Evolutionary conservation across 2,329 filamentous ascomycete species (phyloP).

Genomic region (Cordyceps farinosa): DNA sequence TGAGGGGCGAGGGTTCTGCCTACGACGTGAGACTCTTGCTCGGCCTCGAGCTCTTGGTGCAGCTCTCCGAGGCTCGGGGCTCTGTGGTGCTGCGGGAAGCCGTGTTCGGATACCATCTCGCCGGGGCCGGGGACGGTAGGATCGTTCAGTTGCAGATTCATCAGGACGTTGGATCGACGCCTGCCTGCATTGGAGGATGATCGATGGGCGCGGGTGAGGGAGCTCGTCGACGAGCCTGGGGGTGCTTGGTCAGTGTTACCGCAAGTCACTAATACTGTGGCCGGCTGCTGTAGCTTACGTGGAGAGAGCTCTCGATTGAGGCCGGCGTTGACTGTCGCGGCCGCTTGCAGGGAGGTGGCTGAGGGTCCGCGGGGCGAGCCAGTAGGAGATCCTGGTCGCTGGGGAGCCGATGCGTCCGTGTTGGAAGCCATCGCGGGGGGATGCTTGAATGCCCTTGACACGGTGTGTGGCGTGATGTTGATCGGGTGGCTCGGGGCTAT

Average conservation of each 20-base stretch:
- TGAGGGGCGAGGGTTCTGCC: conserved; percentile 26
- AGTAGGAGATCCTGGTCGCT: conserved; percentile 49
- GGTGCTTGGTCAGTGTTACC: not conserved
- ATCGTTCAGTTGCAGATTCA: conserved; percentile 73
- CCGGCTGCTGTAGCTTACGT: conserved; percentile 39
- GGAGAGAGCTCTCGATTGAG: conserved; percentile 62
- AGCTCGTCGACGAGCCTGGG: conserved; percentile 51
- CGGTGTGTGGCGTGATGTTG: not conserved
- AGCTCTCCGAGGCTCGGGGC: conserved; percentile 71
- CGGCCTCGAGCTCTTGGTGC: conserved; percentile 74
- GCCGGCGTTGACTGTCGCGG: conserved; percentile 73
- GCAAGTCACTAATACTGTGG: not conserved
- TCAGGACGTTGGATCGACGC: conserved; percentile 64
- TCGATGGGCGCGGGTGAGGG: conserved; percentile 41
- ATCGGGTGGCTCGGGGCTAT: not conserved
- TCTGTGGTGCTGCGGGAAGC: conserved; percentile 61
- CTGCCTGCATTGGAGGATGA: conserved; percentile 49
- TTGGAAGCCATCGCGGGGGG: conserved; percentile 29
- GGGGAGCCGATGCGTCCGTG: conserved; percentile 22
- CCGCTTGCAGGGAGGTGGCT: conserved; percentile 69
- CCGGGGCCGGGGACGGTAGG: conserved; percentile 63
- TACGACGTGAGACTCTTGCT: conserved; percentile 75
- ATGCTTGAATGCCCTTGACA: not conserved
- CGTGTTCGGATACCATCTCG: conserved; percentile 57
- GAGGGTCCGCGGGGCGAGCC: conserved; percentile 62